A percentile compares a stretch with the other conserved stretches of the same genome.
These are phyloP conservation scores for Euphrasia arctica DNA, from an alignment of 305 asterid species.

Conservation along the genomic window DNA sequence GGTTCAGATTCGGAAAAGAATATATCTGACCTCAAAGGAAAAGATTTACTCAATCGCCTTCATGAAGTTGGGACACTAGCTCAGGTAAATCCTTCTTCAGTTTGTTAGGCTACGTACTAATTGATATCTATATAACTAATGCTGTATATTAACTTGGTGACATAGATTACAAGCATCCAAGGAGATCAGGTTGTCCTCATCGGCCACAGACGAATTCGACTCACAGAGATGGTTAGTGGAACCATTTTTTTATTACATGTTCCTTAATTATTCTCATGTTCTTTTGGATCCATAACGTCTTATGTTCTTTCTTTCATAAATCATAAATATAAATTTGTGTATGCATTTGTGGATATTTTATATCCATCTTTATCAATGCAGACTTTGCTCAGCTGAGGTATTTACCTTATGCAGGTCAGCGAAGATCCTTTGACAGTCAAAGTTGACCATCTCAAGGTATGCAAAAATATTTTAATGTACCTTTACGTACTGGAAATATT, in stretches of 20 bases:
- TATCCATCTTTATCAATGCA: constrained; percentile 6
- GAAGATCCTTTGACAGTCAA: constrained; percentile 95
- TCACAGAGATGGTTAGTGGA: constrained; percentile 68
- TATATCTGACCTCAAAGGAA: constrained; percentile 76
- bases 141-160: constrained; percentile 35
- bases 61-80: constrained; percentile 95
- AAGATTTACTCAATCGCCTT: constrained; percentile 77
- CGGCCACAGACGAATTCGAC: constrained; percentile 91
- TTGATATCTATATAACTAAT: constrained; percentile 19
- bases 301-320: too few species aligned
- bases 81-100: constrained; percentile 54
- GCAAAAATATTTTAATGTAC: constrained; percentile 11
- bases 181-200: constrained; percentile 92
- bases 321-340: constrained; percentile 1
- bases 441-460: constrained; percentile 97
- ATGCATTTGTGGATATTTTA: constrained; percentile 5
- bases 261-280: too few species aligned
- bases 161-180: constrained; percentile 84
- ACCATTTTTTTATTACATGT: constrained; percentile 1
- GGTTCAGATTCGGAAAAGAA: constrained; percentile 71
- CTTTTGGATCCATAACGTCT: too few species aligned
- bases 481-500: background rate
- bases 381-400: constrained; percentile 26
- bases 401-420: constrained; percentile 62
- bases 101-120: constrained; percentile 17